Conservation (phyloP, 2,329 filamentous ascomycete species). For the Helminthosporium solani region DNA sequence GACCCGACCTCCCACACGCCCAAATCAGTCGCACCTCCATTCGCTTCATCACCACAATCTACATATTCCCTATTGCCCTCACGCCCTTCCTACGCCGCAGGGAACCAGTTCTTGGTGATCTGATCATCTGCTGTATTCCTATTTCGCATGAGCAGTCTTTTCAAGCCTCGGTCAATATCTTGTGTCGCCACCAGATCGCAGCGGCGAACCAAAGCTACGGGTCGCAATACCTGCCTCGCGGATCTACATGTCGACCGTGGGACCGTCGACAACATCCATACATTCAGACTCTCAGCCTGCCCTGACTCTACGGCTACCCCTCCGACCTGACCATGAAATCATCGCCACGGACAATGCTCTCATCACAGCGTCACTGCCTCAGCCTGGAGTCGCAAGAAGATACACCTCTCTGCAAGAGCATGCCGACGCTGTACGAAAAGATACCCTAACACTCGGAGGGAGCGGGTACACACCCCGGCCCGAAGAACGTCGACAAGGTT, state of each 20-base stretch:
- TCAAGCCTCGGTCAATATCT: background rate
- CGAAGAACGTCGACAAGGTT: constrained; percentile 26
- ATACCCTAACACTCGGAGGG: constrained; percentile 1
- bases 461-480: constrained; percentile 15
- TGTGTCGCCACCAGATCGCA: no score
- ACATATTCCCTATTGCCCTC: no score
- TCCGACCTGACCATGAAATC: background rate
- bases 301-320: constrained; percentile 1
- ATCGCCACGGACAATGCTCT: background rate
- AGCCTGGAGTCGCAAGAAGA: constrained; percentile 15
- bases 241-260: constrained; percentile 16
- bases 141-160: background rate
- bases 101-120: constrained; percentile 11
- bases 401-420: constrained; percentile 31
- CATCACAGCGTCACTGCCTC: constrained; percentile 1
- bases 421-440: constrained; percentile 15
- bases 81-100: no score
- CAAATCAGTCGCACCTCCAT: background rate
- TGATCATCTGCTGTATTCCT: constrained; percentile 14
- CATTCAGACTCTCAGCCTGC: constrained; percentile 2
- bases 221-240: constrained; percentile 1
- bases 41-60: background rate
- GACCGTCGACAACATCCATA: constrained; percentile 4
- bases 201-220: no score
- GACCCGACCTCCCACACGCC: background rate